Evolutionary conservation across 371 early-diverging fungal genomes (phyloP).

Genomic region (Basidiobolus meristosporus): DNA sequence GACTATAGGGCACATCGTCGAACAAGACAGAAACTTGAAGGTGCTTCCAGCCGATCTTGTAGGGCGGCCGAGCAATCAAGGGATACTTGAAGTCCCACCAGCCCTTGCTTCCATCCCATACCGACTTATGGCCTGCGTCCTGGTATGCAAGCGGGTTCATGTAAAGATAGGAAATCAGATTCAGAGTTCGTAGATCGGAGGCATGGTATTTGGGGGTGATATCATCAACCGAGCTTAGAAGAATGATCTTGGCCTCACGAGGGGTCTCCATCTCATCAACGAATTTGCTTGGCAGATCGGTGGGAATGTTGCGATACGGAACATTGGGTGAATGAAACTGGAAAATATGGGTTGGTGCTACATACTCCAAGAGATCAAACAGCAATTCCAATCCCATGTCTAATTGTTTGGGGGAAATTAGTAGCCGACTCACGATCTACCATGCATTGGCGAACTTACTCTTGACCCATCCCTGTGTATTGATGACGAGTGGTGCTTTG

Average conservation of each 20-base stretch:
- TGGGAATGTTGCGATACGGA: constrained; percentile 12
- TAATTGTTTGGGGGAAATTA: not conserved
- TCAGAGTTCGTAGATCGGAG: constrained; percentile 26
- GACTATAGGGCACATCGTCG: not conserved
- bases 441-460: constrained; percentile 12
- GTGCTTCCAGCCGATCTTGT: not conserved
- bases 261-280: not conserved
- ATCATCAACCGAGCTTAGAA: constrained; percentile 6
- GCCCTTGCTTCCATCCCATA: not conserved
- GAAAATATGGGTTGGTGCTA: constrained; percentile 29
- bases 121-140: not conserved
- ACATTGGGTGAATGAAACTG: constrained; percentile 10
- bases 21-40: not conserved
- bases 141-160: not conserved
- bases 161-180: constrained; percentile 20
- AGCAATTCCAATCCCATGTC: constrained; percentile 42
- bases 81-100: not conserved
- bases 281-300: not conserved
- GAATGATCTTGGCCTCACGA: constrained; percentile 5
- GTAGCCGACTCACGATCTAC: not conserved
- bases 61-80: not conserved
- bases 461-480: constrained; percentile 70
- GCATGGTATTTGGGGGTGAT: constrained; percentile 23
- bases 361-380: constrained; percentile 21
- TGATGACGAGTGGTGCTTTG: constrained; percentile 48